Percentiles rank a stretch among this genome's conserved stretches.
Conservation (phyloP, 2,329 filamentous ascomycete species). For the Calonectria crousiana region DNA sequence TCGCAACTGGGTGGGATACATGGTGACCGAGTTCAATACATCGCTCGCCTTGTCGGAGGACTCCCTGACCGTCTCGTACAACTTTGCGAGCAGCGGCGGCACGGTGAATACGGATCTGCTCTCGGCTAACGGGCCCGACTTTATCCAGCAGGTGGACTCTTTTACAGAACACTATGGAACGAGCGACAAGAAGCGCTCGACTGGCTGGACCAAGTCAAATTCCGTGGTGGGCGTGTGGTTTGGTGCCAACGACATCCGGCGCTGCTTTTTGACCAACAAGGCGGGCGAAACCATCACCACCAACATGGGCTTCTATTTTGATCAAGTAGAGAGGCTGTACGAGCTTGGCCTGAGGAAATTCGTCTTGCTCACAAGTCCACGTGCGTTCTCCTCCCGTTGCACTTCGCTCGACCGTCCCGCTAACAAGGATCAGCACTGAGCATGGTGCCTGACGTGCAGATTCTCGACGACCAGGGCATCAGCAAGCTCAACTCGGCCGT, state of each 20-base stretch:
- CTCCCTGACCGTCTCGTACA: constrained; percentile 14
- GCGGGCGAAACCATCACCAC: background rate
- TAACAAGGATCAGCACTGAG: constrained; percentile 4
- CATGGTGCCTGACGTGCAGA: constrained; percentile 12
- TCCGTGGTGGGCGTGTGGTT: constrained; percentile 10
- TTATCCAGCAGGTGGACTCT: background rate
- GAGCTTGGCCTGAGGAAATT: constrained; percentile 7
- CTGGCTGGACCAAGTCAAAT: constrained; percentile 1
- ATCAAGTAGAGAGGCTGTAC: constrained; percentile 6
- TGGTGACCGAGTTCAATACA: constrained; percentile 19
- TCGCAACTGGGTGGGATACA: constrained; percentile 15
- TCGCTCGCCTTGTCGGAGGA: background rate
- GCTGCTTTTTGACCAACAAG: background rate
- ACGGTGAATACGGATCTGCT: constrained; percentile 7
- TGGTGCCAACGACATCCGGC: constrained; percentile 11
- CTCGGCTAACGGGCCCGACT: background rate
- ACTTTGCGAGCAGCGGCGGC: constrained; percentile 17
- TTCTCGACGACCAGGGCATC: constrained; percentile 7
- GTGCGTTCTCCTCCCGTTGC: background rate
- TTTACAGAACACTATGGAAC: constrained; percentile 3
- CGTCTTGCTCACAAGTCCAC: constrained; percentile 9
- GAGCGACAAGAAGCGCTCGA: background rate
- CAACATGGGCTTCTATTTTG: constrained; percentile 6
- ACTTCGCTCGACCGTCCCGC: background rate
- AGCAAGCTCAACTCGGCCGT: constrained; percentile 19